phyloP scores from a whole-genome alignment of 768 basidiomycete species.

The Agaricus sinodeliciosus region DNA sequence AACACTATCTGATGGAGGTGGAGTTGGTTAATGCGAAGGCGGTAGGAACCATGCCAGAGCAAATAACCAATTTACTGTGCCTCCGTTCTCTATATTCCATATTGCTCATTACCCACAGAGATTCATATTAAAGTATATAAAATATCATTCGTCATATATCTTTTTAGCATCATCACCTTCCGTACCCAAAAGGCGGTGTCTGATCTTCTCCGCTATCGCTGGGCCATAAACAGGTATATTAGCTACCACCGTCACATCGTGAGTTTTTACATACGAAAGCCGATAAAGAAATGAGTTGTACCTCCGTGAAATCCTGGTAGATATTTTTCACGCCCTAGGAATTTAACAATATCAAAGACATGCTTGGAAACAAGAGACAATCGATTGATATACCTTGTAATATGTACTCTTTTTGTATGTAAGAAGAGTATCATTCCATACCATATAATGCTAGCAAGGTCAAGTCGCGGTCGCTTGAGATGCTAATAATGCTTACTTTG shows the following conservation, averaged over 20 bases:
- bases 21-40: too few species aligned
- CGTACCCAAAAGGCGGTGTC: constrained; percentile 35
- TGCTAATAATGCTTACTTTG: constrained; percentile 16
- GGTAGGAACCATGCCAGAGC: too few species aligned
- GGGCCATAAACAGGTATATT: constrained; percentile 58
- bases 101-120: too few species aligned
- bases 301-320: constrained; percentile 17
- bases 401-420: constrained; percentile 25
- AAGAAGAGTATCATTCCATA: constrained; percentile 60
- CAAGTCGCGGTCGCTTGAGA: too few species aligned
- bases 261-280: neutral
- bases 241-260: neutral
- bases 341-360: constrained; percentile 12
- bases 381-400: constrained; percentile 19
- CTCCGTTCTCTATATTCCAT: too few species aligned
- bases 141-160: neutral
- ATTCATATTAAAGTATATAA: neutral
- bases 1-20: too few species aligned
- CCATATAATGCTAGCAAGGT: constrained; percentile 41
- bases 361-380: neutral
- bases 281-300: neutral
- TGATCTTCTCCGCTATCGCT: constrained; percentile 49
- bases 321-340: constrained; percentile 56
- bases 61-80: too few species aligned
- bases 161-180: constrained; percentile 5